Evolutionary conservation across 2,329 filamentous ascomycete species (phyloP), one percentile per base, ranked within the genome.

Genomic region (Botrytis sinoallii): DNA sequence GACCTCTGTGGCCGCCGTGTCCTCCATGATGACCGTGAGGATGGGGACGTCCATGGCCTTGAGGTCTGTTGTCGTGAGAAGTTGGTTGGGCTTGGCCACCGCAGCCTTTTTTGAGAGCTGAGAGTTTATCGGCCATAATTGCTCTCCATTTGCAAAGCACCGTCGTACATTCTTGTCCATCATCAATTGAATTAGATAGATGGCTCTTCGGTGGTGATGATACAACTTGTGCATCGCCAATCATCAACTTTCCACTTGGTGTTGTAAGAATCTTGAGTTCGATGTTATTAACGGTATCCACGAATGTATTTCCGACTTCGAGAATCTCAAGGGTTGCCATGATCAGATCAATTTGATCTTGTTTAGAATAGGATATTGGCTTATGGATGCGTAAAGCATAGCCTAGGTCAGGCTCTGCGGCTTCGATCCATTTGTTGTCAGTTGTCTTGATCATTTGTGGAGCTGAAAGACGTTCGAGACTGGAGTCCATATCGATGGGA

Each of bases 241-340:
- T 88, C 80, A 88, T 81, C 55, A 92, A 83, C 67, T 87, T 86
- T 71, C 86, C 86, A 25, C 82, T 82, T 6, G 85, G 84, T 1
- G 87, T 88, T 83, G 90, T 88, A 80, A 93, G 84, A 29, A 93
- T 83, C 77, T 87, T 88, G 64, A 93, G 83, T 64, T 87, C 86
- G 73, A 93, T 84, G 42, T 83, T 83, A 55, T 88, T 86, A 38
- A 90, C 83, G 38, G 83, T 85, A 63, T 87, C 82, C 72, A 91
- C 81, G 74, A 89, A 88, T 61, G 84, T 83, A 71, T 85, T 82
- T 73, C 88, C 88, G 40, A 92, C 86, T 79, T 90, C 86, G 74
- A 90, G 85, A 75, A 92, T 86, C 76, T 88, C 85, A 55, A 92
- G 82, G 75, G 88, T 84, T 73, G 92, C 79, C 55, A 84, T 81